Evolutionary conservation across 1,284 basidiomycete species (phyloP).

Genomic region (Leccinum huronense): DNA sequence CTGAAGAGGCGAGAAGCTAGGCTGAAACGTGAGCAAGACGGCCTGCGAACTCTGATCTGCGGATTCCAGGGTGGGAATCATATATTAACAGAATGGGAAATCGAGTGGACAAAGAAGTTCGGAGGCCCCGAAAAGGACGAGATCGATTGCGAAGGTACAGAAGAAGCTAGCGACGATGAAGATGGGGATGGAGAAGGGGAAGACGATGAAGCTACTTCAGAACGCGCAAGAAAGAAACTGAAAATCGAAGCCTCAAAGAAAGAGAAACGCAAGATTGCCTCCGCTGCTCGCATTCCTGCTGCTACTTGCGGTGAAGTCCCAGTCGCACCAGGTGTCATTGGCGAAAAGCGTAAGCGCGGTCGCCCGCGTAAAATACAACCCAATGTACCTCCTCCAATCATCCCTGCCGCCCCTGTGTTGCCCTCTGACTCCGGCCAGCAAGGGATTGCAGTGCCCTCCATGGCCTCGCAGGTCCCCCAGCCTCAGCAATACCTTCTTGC

Average conservation of each 20-base stretch:
- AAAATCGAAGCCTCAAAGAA: constrained; percentile 43
- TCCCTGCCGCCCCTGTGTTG: constrained; percentile 17
- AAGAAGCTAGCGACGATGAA: constrained; percentile 52
- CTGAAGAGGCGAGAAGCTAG: constrained; percentile 71
- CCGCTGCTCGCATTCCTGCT: constrained; percentile 34
- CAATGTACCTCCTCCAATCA: constrained; percentile 28
- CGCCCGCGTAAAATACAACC: constrained; percentile 59
- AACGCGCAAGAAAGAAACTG: constrained; percentile 56
- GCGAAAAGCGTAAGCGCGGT: constrained; percentile 80
- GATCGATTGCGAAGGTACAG: constrained; percentile 45
- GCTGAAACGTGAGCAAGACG: constrained; percentile 69
- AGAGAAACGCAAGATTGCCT: constrained; percentile 51
- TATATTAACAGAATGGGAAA: constrained; percentile 69
- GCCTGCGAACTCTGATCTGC: constrained; percentile 61
- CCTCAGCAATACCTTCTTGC: constrained; percentile 68
- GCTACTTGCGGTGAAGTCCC: constrained; percentile 21
- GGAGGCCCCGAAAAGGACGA: constrained; percentile 76
- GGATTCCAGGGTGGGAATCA: constrained; percentile 71
- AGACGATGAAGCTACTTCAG: constrained; percentile 49
- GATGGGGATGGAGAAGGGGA: constrained; percentile 56
- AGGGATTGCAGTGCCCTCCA: constrained; percentile 11
- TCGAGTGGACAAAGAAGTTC: constrained; percentile 66
- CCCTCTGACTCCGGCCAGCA: constrained; percentile 21
- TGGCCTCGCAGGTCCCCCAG: constrained; percentile 23
- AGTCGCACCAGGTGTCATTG: constrained; percentile 34